Evolutionary conservation across 352 stramenopile genomes (phyloP).

Genomic region (Phytophthora pistaciae): DNA sequence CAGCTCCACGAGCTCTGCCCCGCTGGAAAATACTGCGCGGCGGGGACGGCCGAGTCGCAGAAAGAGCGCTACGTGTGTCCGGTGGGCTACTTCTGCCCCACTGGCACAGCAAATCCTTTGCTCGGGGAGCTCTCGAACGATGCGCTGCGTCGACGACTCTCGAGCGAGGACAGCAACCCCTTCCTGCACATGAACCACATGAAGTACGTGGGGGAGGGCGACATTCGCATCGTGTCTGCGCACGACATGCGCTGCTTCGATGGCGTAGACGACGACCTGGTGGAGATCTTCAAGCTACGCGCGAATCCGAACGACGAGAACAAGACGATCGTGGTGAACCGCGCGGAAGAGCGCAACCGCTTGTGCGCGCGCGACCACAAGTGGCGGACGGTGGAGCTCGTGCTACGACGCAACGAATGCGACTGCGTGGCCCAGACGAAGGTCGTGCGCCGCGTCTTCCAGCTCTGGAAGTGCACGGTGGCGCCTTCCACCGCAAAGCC

Average conservation of each 20-base stretch:
- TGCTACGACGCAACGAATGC: slow-evolving; percentile 92
- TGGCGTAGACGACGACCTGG: slow-evolving; percentile 85
- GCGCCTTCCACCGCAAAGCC: slow-evolving; percentile 32
- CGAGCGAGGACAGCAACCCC: slow-evolving; percentile 70
- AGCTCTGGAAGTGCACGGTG: slow-evolving; percentile 95
- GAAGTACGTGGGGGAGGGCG: slow-evolving; percentile 92
- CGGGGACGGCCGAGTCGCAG: slow-evolving; percentile 88
- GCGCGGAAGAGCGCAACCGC: slow-evolving; percentile 76
- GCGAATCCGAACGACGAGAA: slow-evolving; percentile 10
- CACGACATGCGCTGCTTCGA: slow-evolving; percentile 94
- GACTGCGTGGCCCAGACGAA: slow-evolving; percentile 92
- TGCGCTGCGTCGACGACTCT: slow-evolving; percentile 81
- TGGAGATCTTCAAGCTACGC: slow-evolving; percentile 55
- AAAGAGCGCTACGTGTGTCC: slow-evolving; percentile 86
- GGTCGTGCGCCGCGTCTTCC: slow-evolving; percentile 90
- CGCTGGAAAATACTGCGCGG: slow-evolving; percentile 89
- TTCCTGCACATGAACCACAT: slow-evolving; percentile 80
- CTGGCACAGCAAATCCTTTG: slow-evolving; percentile 91
- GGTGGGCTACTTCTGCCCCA: slow-evolving; percentile 95
- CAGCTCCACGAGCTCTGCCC: slow-evolving; percentile 93
- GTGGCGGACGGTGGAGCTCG: slow-evolving; percentile 90
- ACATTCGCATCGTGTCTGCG: slow-evolving; percentile 86
- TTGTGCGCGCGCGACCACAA: slow-evolving; percentile 95
- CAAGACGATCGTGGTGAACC: slow-evolving; percentile 56
- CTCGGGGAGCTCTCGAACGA: slow-evolving; percentile 93